Base-by-base conservation (phyloP, 2,329 filamentous ascomycete species). In the Cryphonectria naterciae region DNA sequence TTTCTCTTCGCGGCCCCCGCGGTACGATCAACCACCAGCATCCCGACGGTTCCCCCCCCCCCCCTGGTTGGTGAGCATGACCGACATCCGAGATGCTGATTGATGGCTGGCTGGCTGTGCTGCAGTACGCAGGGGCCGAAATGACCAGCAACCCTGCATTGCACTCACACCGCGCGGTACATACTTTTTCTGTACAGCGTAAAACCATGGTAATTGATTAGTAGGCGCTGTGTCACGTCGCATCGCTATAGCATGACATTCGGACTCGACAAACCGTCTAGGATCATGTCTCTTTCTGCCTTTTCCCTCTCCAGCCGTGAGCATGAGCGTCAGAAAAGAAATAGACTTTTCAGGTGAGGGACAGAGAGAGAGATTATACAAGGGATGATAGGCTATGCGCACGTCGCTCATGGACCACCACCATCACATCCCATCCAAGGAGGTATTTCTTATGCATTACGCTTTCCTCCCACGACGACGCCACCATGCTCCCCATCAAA, bases 31-130 rank as follows among this genome's bases (percentile, higher is more conserved):
- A n/a, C 46, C 52, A 56, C 56, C 56, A 28, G 17, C 28, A 35
- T 13, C 10, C 10, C 28, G 17, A 28, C 28, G 5, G 35, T n/a
- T 22, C 52, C 25, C 19, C 2, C 43, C 7, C 22, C 46, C 46
- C 1, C 6, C 46, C 17, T 11, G 43, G 19, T 49, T 35, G 58
- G 32, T 61, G 58, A n/a, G 19, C 58, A 49, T 61, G 58, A 61
- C 58, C 58, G 58, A 61, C 58, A 37, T 61, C 58, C 58, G 58
- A 39, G 56, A n/a, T 60, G 56, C 15, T 60, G 56, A 32, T 32
- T 32, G 37, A 2, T 13, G 8, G 37, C 37, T 39, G 37, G 37
- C 32, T 35, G 15, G 56, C 56, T 32, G 25, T 61, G 58, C 58
- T 39, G 58, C 58, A 35, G 58, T 39, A 3, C 22, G n/a, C 32